phyloP scores from a whole-genome alignment of 108 stramenopile genomes.

The Skeletonema tropicum region DNA sequence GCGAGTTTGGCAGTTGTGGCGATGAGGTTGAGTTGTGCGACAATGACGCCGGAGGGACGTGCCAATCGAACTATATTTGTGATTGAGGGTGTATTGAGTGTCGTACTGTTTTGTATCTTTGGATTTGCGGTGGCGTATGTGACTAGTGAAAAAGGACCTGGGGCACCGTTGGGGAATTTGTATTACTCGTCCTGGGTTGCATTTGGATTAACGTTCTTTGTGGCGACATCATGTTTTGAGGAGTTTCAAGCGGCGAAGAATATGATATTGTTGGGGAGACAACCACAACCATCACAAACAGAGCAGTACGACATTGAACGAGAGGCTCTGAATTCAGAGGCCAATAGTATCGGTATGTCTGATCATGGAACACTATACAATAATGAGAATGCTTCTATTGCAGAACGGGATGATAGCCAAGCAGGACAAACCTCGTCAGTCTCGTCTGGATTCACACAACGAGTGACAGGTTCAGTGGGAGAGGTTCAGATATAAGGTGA shows the following conservation, averaged over 20 bases:
- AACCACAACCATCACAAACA: background rate
- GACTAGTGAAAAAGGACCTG: slow-evolving; percentile 73
- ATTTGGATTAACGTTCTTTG: slow-evolving; percentile 46
- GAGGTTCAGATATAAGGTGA: background rate
- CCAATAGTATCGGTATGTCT: background rate
- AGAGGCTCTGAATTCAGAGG: background rate
- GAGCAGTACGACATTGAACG: background rate
- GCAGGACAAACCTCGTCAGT: background rate
- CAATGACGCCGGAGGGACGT: slow-evolving; percentile 53
- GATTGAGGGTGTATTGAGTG: slow-evolving; percentile 28
- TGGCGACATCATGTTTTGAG: slow-evolving; percentile 41
- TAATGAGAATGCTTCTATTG: background rate
- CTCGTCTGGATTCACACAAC: background rate
- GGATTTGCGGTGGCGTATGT: slow-evolving; percentile 57
- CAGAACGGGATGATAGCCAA: background rate
- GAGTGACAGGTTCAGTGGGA: background rate
- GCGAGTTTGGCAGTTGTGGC: slow-evolving; percentile 61
- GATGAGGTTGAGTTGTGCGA: slow-evolving; percentile 62
- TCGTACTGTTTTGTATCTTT: slow-evolving; percentile 23
- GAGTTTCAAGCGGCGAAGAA: slow-evolving; percentile 41
- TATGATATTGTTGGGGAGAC: slow-evolving; percentile 26
- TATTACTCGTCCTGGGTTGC: slow-evolving; percentile 82
- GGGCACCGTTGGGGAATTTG: slow-evolving; percentile 75
- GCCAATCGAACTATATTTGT: slow-evolving; percentile 26
- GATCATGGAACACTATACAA: background rate